Evolutionary conservation across 2,329 filamentous ascomycete genomes (phyloP), one percentile per base, ranked within the genome.

Genomic region (Raffaelea ambrosiae): DNA sequence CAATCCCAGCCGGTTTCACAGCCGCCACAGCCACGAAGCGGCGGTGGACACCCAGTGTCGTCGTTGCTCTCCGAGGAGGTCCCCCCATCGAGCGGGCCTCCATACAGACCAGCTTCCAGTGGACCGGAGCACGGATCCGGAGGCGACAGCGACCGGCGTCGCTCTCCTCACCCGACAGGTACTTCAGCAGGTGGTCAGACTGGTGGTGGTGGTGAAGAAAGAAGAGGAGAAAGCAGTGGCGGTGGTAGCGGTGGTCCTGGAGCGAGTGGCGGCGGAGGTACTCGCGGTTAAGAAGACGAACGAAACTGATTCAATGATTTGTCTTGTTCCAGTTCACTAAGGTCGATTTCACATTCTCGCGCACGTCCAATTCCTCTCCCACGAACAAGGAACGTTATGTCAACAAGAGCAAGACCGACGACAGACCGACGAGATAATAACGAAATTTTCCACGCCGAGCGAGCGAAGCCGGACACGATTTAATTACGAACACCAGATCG

Each of bases 11-110:
- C 53, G 46, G 41, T 51, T 47, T 40, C 43, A 35, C 44, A 46
- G 36, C 41, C 49, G 29, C 35, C 50, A 26, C 57, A 54, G 23
- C 43, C 61, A n/a, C 60, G 64, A 33, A 60, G 61, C 54, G 59
- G 51, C 29, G 51, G 61, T 21, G 59, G 60, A n/a, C 69, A 72
- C 50, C 64, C 68, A 14, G 68, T 72, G 43, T 72, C 69, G 20
- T 71, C 69, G 5, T 49, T 72, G 44, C 55, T 72, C 46, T 66
- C 69, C 13, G 68, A 69, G 29, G 63, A 70, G 38, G 62, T 63
- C 19, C 61, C 61, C 20, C 58, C 56, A 22, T 53, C 56, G 9
- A 51, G 52, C 38, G 44, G 52, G 20, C 49, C 48, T 36, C 50
- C 54, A n/a, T 60, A 59, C 38, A 51, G 53, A 33, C 43, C 48